A percentile compares a stretch with the other conserved stretches of the same genome.
These are phyloP conservation scores for Amanita rubescens DNA, from an alignment of 768 basidiomycete genomes.

Conservation along the genomic window DNA sequence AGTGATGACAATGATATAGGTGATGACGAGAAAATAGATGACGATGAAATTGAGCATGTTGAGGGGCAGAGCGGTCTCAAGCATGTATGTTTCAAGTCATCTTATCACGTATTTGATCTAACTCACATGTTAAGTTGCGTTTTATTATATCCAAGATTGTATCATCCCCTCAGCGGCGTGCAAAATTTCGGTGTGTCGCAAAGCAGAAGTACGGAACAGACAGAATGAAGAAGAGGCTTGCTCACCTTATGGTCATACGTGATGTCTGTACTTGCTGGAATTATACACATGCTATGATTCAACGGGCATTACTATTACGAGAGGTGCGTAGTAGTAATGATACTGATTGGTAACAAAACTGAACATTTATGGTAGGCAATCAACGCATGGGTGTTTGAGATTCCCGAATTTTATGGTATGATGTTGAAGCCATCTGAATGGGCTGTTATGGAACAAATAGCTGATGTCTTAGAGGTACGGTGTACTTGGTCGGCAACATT, in stretches of 20 bases:
- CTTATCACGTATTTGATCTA: too few relatives aligned
- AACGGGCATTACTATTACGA: constrained; percentile 15
- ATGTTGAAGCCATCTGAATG: constrained; percentile 15
- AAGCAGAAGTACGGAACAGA: constrained; percentile 8
- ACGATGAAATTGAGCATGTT: too few relatives aligned
- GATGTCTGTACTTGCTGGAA: constrained; percentile 29
- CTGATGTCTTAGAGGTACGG: constrained; percentile 15
- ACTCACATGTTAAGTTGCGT: too few relatives aligned
- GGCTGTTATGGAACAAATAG: constrained; percentile 14
- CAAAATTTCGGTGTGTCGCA: constrained; percentile 15
- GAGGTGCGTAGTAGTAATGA: constrained; percentile 17
- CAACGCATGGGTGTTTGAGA: constrained; percentile 22
- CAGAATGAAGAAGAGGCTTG: too few relatives aligned
- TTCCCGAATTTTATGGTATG: constrained; percentile 9
- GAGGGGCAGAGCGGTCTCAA: too few relatives aligned
- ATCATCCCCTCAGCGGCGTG: constrained; percentile 23
- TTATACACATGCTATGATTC: constrained; percentile 28
- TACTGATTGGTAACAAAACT: background rate
- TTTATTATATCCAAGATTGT: constrained; percentile 23
- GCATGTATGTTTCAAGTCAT: background rate
- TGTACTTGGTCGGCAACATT: background rate
- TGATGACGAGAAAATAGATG: too few relatives aligned
- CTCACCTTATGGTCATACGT: constrained; percentile 23
- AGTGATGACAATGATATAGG: too few relatives aligned
- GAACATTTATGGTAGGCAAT: too few relatives aligned